Base-by-base conservation (phyloP, 2,329 filamentous ascomycete genomes). In the Pseudopithomyces maydicus region DNA sequence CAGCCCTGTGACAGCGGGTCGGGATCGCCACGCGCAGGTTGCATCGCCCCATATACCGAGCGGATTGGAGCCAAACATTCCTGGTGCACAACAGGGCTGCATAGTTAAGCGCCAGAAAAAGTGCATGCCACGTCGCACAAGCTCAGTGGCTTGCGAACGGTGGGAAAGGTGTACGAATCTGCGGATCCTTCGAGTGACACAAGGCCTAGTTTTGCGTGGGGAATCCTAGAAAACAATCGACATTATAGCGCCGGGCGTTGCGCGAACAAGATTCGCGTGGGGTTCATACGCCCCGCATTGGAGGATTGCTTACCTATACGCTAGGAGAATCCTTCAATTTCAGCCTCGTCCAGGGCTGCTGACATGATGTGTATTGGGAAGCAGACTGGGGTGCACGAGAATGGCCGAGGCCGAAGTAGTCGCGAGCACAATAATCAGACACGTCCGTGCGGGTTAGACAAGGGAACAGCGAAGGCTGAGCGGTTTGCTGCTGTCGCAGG, bases 241-340 rank as follows among this genome's bases (percentile, higher is more conserved):
- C 48, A 42, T 33, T 10, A 6, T 32, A 52, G 35, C 36, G 38
- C 38, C 26, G 20, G 38, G 17, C 46, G 35, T 29, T 29, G 20
- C 23, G 20, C 8, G 14, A 7, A 41, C 22, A 12, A 38, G 48
- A 42, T 51, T 26, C 47, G 53, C 29, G 52, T 50, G 39, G 45
- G 39, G 39, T 45, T 38, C 20, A 7, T 44, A 50, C 46, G 44
- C 52, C 45, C 39, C 46, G 39, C 52, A 50, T 29, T 19, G 47
- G 22, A 54, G 32, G 45, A 48, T 48, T 48, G 32, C 32, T 26
- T 19, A 48, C 17, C 22, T 10, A 20, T 19, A 15, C 29, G 19
- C 32, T 32, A 48, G 32, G 23, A 36, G 19, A 48, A 15, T 36
- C 32, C 17, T 47, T 36, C 32, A 3, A 23, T 2, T 20, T 36